These are phyloP conservation scores for Yarrowia galli DNA, from an alignment of 1,139 yeast species.

Conservation along the genomic window DNA sequence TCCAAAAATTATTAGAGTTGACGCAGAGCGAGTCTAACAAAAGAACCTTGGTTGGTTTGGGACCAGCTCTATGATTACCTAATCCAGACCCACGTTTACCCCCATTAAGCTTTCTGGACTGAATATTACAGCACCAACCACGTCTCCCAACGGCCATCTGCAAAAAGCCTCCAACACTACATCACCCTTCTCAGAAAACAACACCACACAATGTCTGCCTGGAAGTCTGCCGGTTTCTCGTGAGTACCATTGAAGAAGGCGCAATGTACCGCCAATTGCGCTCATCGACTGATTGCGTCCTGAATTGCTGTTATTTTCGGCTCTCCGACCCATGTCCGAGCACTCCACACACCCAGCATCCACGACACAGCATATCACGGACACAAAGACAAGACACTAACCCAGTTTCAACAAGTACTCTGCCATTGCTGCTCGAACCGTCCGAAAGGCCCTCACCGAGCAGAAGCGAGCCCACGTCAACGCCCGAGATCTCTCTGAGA, in stretches of 20 bases:
- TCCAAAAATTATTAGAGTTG: constrained; percentile 32
- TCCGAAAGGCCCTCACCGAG: constrained; percentile 88
- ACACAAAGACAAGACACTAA: background rate
- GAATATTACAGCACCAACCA: constrained; percentile 36
- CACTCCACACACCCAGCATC: background rate
- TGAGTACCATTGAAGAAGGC: constrained; percentile 42
- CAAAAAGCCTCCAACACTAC: constrained; percentile 35
- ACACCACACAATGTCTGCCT: constrained; percentile 44
- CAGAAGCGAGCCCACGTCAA: constrained; percentile 80
- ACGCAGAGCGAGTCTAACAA: constrained; percentile 15
- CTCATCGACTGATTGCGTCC: background rate
- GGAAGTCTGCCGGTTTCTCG: constrained; percentile 50
- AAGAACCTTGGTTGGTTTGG: background rate
- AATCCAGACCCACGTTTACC: constrained; percentile 1
- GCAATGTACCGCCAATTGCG: constrained; percentile 27
- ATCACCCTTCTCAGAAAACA: constrained; percentile 28
- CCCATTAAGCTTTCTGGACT: background rate
- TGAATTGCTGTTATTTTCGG: background rate
- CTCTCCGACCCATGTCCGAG: background rate
- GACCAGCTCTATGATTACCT: background rate
- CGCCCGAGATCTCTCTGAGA: constrained; percentile 78
- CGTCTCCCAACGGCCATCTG: constrained; percentile 17
- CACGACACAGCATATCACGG: background rate
- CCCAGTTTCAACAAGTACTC: constrained; percentile 81
- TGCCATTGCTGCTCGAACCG: constrained; percentile 87